Evolutionary conservation across 768 basidiomycete species (phyloP).

Genomic region (Tulasnella sp.): DNA sequence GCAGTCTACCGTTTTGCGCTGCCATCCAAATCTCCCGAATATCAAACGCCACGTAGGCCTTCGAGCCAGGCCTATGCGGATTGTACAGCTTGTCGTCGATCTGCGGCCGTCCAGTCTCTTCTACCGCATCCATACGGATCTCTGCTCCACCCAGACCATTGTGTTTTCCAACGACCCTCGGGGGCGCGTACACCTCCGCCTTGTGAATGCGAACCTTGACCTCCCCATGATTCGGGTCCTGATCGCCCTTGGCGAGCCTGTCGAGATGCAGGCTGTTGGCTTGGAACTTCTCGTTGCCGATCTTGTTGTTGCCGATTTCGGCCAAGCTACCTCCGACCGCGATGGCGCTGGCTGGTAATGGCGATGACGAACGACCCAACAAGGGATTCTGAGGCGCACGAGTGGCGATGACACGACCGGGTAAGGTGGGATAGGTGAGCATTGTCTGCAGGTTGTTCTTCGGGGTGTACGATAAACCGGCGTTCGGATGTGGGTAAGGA

Average conservation of each 20-base stretch:
- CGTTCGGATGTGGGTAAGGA: conserved; percentile 52
- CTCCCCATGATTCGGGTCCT: conserved; percentile 1
- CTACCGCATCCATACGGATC: background rate
- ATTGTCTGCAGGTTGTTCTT: conserved; percentile 43
- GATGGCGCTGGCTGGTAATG: background rate
- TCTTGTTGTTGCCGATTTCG: background rate
- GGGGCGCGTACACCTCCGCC: background rate
- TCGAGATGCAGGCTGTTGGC: background rate
- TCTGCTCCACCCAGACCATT: conserved; percentile 3
- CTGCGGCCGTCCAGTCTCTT: background rate
- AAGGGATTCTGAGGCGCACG: background rate
- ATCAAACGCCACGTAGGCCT: conserved; percentile 2
- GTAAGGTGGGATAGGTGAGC: conserved; percentile 40
- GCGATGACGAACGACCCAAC: background rate
- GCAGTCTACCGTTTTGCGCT: background rate
- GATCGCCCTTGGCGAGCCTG: background rate
- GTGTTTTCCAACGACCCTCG: conserved; percentile 10
- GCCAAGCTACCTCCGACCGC: conserved; percentile 5
- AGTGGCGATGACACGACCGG: conserved; percentile 43
- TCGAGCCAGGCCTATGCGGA: conserved; percentile 3
- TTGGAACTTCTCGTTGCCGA: background rate
- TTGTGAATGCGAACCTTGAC: background rate
- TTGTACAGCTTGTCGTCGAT: background rate
- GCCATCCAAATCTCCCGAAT: background rate
- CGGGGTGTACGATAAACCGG: conserved; percentile 49